Evolutionary conservation across 148 eudicot genomes (phyloP), one percentile per base, ranked within the genome.

Genomic region (Nepenthes gracilis): DNA sequence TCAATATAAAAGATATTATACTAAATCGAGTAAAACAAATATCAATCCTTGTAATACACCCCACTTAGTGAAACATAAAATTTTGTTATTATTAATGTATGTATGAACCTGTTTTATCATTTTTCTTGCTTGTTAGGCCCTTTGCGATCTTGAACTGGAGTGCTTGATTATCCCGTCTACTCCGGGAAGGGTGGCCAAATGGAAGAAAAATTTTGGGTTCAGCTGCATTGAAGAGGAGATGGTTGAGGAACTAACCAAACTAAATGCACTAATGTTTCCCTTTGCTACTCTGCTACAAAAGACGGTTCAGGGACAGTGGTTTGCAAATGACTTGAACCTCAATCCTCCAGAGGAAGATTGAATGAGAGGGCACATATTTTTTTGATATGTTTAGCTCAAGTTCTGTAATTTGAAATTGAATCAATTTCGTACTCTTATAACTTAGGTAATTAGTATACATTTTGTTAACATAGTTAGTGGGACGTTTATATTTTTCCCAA

Each of bases 241-340:
- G 43, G 47, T 15, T 35, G 63, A 47, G 12, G 71, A 78, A 6
- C 54, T 82, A 11, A 59, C 8, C 33, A 33, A 2, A 5, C 40
- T 59, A 11, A 80, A 78, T 59, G 73, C 77, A 11, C 12, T 85
- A 10, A 82, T 70, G 81, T 80, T 85, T 62, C 87, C 80, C 9
- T 72, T 55, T 47, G 73, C 83, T 10, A 8, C 64, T 10, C 71
- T 87, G 53, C 47, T 85, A 6, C 75, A 76, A 35, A 84, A 84
- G 61, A 3, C 6, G 14, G 23, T 70, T 12, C 38, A 6, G 54
- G 57, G 12, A 10, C 34, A 5, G 13, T 56, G 1, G 36, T 10
- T 56, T 8, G 32, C 2, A 11, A 40, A 38, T 10, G 51, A 66
- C 32, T 13, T 66, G 36, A 66, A 66, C 9, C 1, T 37, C 8